phyloP scores from a whole-genome alignment of 2,329 filamentous ascomycete genomes.

The Pseudophaeomoniella oleicola region DNA sequence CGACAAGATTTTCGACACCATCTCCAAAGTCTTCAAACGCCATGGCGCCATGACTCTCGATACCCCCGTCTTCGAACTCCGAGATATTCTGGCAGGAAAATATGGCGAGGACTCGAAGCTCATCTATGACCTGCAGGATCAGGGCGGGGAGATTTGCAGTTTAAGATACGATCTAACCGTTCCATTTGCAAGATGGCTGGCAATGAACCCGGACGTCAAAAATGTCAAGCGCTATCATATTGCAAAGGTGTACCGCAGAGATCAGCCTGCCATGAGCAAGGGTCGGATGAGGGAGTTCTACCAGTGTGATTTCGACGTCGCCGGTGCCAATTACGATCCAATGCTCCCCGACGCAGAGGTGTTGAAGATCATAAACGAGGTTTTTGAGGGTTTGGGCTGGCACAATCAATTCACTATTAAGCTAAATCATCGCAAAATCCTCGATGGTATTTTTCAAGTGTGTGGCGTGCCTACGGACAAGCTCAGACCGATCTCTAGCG shows the following conservation, averaged over 20 bases:
- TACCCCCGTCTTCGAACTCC: constrained; percentile 72
- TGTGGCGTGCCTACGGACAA: constrained; percentile 79
- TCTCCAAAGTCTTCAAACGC: constrained; percentile 67
- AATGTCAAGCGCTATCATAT: constrained; percentile 92
- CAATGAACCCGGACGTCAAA: constrained; percentile 72
- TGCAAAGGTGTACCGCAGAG: constrained; percentile 74
- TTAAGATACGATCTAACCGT: constrained; percentile 80
- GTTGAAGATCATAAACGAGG: constrained; percentile 67
- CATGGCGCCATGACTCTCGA: constrained; percentile 69
- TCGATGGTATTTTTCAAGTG: constrained; percentile 84
- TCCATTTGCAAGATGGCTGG: constrained; percentile 81
- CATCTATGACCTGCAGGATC: constrained; percentile 79
- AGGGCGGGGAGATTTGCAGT: constrained; percentile 72
- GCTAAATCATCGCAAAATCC: constrained; percentile 85
- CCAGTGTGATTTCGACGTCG: constrained; percentile 95
- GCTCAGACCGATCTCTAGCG: constrained; percentile 77
- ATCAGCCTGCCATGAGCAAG: constrained; percentile 76
- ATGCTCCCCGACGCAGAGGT: constrained; percentile 92
- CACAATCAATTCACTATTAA: constrained; percentile 70
- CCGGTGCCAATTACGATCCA: constrained; percentile 61
- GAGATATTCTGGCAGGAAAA: constrained; percentile 75
- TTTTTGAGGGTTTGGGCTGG: constrained; percentile 70
- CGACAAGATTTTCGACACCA: constrained; percentile 64
- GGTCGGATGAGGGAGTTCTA: constrained; percentile 93
- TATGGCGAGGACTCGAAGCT: constrained; percentile 88